Base-by-base conservation (phyloP, 495 filamentous ascomycete species). In the Hypoxylon trugodes region DNA sequence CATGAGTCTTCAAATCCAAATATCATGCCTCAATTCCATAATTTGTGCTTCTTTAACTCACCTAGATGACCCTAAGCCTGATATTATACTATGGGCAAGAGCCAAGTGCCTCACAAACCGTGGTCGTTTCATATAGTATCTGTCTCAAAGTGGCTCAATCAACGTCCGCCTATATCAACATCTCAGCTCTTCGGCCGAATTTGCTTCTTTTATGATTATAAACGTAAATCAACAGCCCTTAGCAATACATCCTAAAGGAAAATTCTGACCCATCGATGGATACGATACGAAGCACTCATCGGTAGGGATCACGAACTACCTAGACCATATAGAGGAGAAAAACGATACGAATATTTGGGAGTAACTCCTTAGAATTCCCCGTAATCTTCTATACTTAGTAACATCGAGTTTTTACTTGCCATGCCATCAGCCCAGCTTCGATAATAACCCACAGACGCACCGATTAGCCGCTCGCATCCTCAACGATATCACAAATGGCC, bases 61-160 rank as follows among this genome's bases (percentile, higher is more conserved):
- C 61, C 61, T 58, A 65, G 21, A 65, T 59, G 47, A 40, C 46
- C 42, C 24, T 37, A 38, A 36, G 18, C 7, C 12, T 13, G 21
- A 16, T 26, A 22, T 35, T 19, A 51, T 40, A 35, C 18, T n/a
- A 33, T 9, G 28, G 60, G 60, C 52, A 58, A 57, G 60, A 46
- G 40, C 61, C 53, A 53, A 65, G 7, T 46, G 25, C 18, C 25
- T 28, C 24, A 41, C 9, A 21, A 16, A 26, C 19, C 47, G 12
- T 40, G 47, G 12, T 9, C 25, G 9, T 52, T 58, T 53, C 40
- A 53, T 5, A 19, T 10, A 40, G 10, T 10, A 30, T 47, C 32
- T 47, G 21, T 19, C 15, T 37, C 13, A 13, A 25, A 26, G 12
- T 24, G 8, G 10, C 6, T 40, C 15, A 7, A 18, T 21, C 24